phyloP scores from a whole-genome alignment of 1,284 basidiomycete genomes.

The Cerrena zonata region DNA sequence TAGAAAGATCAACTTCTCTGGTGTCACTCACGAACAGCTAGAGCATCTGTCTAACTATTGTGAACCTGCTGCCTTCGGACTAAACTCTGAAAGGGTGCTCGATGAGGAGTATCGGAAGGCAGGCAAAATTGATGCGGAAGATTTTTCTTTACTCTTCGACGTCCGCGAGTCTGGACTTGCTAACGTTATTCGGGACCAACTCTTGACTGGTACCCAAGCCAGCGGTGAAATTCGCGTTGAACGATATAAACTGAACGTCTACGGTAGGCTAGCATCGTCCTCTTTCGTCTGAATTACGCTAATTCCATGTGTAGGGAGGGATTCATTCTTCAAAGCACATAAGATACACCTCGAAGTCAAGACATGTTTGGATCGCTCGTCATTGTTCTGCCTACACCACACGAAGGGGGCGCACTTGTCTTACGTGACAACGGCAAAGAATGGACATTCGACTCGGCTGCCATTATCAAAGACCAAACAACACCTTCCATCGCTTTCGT shows the following conservation, averaged over 20 bases:
- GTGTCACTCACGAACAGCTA: constrained; percentile 6
- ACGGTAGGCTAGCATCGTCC: constrained; percentile 13
- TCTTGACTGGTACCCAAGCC: constrained; percentile 12
- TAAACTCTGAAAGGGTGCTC: constrained; percentile 14
- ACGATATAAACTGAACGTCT: constrained; percentile 24
- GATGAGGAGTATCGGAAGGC: constrained; percentile 21
- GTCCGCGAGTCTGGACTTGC: constrained; percentile 8
- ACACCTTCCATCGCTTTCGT: constrained; percentile 23
- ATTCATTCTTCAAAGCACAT: constrained; percentile 36
- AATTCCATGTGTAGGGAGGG: constrained; percentile 10
- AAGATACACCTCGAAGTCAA: constrained; percentile 30
- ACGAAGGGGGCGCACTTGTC: constrained; percentile 32
- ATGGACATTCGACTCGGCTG: constrained; percentile 24
- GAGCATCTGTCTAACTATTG: constrained; percentile 13
- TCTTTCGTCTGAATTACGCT: neutral
- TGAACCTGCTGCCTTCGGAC: constrained; percentile 18
- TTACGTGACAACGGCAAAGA: constrained; percentile 20
- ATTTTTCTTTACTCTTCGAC: constrained; percentile 15
- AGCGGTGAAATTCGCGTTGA: constrained; percentile 11
- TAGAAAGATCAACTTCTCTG: constrained; percentile 8
- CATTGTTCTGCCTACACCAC: constrained; percentile 30
- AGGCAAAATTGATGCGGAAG: constrained; percentile 15
- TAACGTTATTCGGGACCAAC: constrained; percentile 8
- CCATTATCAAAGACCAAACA: neutral
- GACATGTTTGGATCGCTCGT: constrained; percentile 40